These are phyloP conservation scores for Adiantum capillusveneris DNA, from an alignment of 75 land plant species.

Conservation along the genomic window DNA sequence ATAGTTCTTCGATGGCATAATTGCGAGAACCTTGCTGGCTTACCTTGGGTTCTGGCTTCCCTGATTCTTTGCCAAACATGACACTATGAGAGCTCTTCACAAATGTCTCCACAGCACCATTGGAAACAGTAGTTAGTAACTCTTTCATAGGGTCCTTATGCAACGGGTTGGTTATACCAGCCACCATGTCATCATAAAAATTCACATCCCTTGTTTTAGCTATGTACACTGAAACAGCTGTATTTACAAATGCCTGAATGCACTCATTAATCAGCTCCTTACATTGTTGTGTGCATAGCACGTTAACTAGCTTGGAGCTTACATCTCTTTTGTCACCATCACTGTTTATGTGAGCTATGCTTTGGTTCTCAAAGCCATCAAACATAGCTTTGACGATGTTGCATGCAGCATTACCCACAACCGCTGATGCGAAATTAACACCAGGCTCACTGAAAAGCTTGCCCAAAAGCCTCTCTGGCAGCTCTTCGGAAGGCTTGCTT, in stretches of 20 bases:
- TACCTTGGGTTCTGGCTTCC: no score
- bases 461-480: slow-evolving; percentile 51
- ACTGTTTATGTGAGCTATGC: no score
- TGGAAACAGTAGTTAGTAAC: slow-evolving; percentile 58
- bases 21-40: no score
- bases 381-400: slow-evolving; percentile 48
- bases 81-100: slow-evolving; percentile 70
- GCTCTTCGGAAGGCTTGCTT: slow-evolving; percentile 1
- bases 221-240: slow-evolving; percentile 75
- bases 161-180: slow-evolving; percentile 58
- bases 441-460: slow-evolving; percentile 63
- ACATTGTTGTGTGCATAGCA: slow-evolving; percentile 28
- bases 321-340: no score
- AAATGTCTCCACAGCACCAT: slow-evolving; percentile 60
- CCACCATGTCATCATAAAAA: slow-evolving; percentile 60
- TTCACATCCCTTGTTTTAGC: slow-evolving; percentile 79
- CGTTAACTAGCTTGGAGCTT: slow-evolving; percentile 19
- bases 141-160: slow-evolving; percentile 59
- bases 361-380: slow-evolving; percentile 4
- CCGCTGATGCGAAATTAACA: slow-evolving; percentile 69
- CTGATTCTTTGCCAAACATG: slow-evolving; percentile 10
- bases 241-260: slow-evolving; percentile 60
- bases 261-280: slow-evolving; percentile 45
- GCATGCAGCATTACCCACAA: slow-evolving; percentile 78
- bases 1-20: no score